A percentile compares a stretch with the other conserved stretches of the same genome.
These are phyloP conservation scores for Solanum piurae DNA, from an alignment of 257 asterid species.

Conservation along the genomic window DNA sequence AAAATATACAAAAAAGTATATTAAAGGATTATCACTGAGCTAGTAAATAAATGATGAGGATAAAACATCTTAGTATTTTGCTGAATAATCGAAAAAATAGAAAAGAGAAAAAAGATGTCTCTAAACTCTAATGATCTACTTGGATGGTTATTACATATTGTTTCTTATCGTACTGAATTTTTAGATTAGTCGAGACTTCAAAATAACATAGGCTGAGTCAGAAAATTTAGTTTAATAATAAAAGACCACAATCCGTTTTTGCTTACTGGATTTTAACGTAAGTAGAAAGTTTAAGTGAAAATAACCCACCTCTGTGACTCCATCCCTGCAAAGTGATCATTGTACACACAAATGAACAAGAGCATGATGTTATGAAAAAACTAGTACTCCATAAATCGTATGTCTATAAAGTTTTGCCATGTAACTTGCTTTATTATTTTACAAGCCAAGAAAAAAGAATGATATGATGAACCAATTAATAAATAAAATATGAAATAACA, in stretches of 20 bases:
- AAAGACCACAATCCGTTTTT: no score
- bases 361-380: background rate
- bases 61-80: background rate
- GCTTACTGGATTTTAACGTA: background rate
- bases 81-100: no score
- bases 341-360: background rate
- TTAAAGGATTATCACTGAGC: no score
- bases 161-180: no score
- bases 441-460: background rate
- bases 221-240: no score
- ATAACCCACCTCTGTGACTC: background rate
- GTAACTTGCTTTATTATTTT: background rate
- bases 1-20: background rate
- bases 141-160: no score
- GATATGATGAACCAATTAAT: background rate
- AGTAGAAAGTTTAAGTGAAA: background rate
- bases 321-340: no score
- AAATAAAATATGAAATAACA: conserved; percentile 11
- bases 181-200: no score
- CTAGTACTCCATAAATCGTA: background rate
- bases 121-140: no score
- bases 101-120: no score
- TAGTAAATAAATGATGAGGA: background rate
- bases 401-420: background rate
- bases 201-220: no score